Base-by-base conservation (phyloP, 2,329 filamentous ascomycete genomes). In the Aspergillus luchuensis region DNA sequence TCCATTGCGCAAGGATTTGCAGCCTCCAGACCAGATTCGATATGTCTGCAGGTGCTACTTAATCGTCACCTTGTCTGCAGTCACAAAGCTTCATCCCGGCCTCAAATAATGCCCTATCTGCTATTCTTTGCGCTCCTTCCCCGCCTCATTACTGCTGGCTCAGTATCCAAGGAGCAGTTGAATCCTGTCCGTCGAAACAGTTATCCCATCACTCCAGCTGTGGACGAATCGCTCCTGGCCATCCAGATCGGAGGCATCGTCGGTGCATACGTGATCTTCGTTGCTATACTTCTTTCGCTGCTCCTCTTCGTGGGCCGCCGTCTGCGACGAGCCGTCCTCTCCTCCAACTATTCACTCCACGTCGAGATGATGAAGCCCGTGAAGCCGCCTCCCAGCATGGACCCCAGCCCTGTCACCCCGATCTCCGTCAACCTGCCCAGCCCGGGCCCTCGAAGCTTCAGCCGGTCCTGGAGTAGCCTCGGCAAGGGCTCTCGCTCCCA, bases 171-270 rank as follows among this genome's bases (percentile, higher is more conserved):
- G 55, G 55, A 58, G 36, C 57, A 57, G 36, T 54, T 51, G 21
- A 39, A 39, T 51, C 21, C 59, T 13, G 41, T 60, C 36, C 33
- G 41, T 38, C 39, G 21, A 21, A 56, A 60, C n/a, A 53, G 47
- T 63, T 55, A 47, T 45, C 49, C 61, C n/a, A 64, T 57, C 4
- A 58, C 57, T 4, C 65, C 64, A 19, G 75, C 86, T 52, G 81
- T 87, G 68, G 82, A 92, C 73, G 79, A 80, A 64, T 78, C 83
- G 17, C 86, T 89, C 58, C 85, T 97, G 21, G 91, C 92, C 17
- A 88, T 87, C 61, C 89, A 97, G 76, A 88, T 97, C 67, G 89
- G 90, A 65, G 91, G 89, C 66, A 90, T 98, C 62, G 84, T 94
- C 61, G 92, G 89, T 63, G 89, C 91, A 61, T 97, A 97, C 85